Conservation (phyloP, 129 eudicot species). For the Mikania micrantha region DNA sequence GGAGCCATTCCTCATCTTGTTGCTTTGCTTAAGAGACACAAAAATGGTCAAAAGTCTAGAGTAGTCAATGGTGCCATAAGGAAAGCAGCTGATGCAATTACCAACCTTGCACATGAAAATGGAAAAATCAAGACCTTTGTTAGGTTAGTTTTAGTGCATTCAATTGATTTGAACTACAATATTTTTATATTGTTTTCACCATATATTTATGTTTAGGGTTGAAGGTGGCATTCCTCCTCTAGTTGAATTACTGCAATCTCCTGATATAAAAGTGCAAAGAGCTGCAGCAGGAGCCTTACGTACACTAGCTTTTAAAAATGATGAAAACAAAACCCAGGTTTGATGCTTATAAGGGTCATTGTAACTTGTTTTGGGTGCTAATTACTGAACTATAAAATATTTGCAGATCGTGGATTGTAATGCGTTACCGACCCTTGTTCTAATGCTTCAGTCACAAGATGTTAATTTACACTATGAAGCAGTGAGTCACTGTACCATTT, state of each 20-base stretch:
- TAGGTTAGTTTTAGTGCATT: conserved; percentile 42
- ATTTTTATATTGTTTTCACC: background rate
- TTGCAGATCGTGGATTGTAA: conserved; percentile 87
- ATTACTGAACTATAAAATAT: background rate
- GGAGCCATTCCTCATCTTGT: conserved; percentile 90
- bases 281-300: conserved; percentile 90
- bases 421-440: conserved; percentile 79
- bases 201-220: conserved; percentile 36
- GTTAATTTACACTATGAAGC: conserved; percentile 79
- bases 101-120: conserved; percentile 96
- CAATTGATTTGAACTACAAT: background rate
- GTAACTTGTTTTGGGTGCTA: conserved; percentile 1
- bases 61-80: conserved; percentile 64
- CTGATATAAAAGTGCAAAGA: conserved; percentile 82
- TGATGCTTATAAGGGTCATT: background rate
- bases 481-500: conserved; percentile 34
- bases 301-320: conserved; percentile 79
- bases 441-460: conserved; percentile 93
- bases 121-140: conserved; percentile 67
- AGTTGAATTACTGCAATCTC: conserved; percentile 70
- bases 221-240: conserved; percentile 98
- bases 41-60: conserved; percentile 32
- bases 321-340: conserved; percentile 89
- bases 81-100: conserved; percentile 93
- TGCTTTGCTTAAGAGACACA: conserved; percentile 55